Percentiles rank a stretch among this genome's conserved stretches.
These are phyloP conservation scores for Jatropha podagrica DNA, from an alignment of 441 rosid species.

Conservation along the genomic window DNA sequence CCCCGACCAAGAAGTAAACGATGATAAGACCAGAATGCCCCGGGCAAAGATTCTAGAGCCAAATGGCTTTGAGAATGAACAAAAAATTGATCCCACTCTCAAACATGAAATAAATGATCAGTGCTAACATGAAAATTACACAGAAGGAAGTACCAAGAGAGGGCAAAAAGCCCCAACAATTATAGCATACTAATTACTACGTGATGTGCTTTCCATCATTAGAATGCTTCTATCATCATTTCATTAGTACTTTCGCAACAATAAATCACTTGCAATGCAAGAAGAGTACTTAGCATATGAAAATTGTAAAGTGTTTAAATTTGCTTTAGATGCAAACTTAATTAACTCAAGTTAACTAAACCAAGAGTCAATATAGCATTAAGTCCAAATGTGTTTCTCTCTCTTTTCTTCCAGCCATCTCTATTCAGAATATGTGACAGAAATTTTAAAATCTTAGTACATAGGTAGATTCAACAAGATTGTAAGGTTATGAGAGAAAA, in stretches of 20 bases:
- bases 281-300: not conserved
- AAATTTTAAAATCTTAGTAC: conserved; percentile 3
- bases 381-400: not conserved
- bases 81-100: not conserved
- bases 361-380: no score
- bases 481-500: not conserved
- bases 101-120: not conserved
- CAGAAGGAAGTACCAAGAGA: not conserved
- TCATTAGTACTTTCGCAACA: not conserved
- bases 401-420: not conserved
- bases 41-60: not conserved
- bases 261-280: not conserved
- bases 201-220: not conserved
- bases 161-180: not conserved
- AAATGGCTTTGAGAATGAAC: not conserved
- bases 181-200: not conserved
- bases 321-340: not conserved
- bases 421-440: not conserved
- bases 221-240: not conserved
- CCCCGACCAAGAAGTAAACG: conserved; percentile 8
- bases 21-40: not conserved
- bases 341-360: no score
- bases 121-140: not conserved
- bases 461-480: not conserved
- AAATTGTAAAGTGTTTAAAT: not conserved